These are phyloP conservation scores for Onygena corvina DNA, from an alignment of 2,329 filamentous ascomycete species.

Conservation along the genomic window DNA sequence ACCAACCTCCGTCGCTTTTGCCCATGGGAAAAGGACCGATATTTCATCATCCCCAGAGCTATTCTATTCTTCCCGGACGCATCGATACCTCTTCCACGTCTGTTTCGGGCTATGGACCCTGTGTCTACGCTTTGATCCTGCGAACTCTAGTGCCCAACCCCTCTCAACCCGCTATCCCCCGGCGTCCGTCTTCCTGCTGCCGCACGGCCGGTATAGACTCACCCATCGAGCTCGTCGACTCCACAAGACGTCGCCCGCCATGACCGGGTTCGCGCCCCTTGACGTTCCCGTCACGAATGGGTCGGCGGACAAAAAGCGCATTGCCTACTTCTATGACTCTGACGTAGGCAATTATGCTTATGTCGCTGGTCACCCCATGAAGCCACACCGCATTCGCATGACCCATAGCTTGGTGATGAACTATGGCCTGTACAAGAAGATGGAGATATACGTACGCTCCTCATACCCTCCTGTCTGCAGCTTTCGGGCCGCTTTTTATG, in stretches of 20 bases:
- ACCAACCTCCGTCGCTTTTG: not conserved
- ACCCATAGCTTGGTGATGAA: conserved; percentile 57
- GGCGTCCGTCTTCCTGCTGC: not conserved
- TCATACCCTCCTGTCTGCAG: not conserved
- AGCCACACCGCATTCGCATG: conserved; percentile 57
- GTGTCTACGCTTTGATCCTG: not conserved
- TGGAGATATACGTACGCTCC: conserved; percentile 54
- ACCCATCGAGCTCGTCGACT: not conserved
- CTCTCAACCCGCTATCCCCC: not conserved
- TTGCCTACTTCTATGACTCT: conserved; percentile 97
- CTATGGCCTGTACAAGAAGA: conserved; percentile 60
- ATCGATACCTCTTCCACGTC: not conserved
- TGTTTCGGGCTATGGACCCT: not conserved
- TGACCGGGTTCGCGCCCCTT: conserved; percentile 44
- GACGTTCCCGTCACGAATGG: conserved; percentile 43
- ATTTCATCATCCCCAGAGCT: not conserved
- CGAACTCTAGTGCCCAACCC: not conserved
- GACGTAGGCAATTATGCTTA: conserved; percentile 98
- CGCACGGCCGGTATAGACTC: not conserved
- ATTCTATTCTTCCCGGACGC: not conserved
- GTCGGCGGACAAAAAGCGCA: conserved; percentile 56
- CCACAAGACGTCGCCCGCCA: conserved; percentile 20
- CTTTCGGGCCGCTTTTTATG: not conserved
- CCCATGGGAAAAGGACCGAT: not conserved
- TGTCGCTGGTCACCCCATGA: conserved; percentile 60